phyloP scores from a whole-genome alignment of 225 moss, liverwort and hornwort species.

The Sphagnum contortum region DNA sequence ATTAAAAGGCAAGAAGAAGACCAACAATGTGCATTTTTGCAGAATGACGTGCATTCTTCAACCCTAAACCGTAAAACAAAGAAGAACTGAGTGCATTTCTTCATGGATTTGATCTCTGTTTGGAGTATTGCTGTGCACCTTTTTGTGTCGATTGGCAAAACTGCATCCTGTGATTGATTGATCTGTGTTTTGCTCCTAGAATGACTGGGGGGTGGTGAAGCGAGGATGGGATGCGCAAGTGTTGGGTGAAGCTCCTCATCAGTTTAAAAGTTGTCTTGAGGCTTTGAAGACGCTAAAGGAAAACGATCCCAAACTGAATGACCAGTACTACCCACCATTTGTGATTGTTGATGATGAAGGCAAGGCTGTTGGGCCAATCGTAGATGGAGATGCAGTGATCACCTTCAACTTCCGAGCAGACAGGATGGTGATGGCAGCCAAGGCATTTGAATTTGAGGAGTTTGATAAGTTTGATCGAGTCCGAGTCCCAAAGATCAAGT shows the following conservation, averaged over 20 bases:
- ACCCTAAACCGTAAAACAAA: no score
- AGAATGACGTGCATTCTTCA: no score
- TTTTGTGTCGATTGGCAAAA: no score
- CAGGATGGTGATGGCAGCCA: conserved; percentile 78
- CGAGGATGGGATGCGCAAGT: conserved; percentile 99
- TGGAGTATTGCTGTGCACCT: no score
- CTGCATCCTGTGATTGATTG: no score
- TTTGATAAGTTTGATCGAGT: conserved; percentile 80
- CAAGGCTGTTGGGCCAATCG: conserved; percentile 43
- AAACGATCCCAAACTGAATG: conserved; percentile 40
- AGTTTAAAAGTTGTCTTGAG: conserved; percentile 39
- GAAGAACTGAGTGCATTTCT: no score
- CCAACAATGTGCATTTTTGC: no score
- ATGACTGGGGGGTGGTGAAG: conserved; percentile 96
- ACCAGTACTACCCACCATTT: conserved; percentile 60
- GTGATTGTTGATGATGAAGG: conserved; percentile 43
- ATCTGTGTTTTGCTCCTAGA: conserved; percentile 30
- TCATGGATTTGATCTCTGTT: no score
- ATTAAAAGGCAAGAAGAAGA: no score
- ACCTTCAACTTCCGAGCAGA: conserved; percentile 64
- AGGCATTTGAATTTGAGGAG: conserved; percentile 67
- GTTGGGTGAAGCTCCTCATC: conserved; percentile 67
- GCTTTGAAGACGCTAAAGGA: conserved; percentile 53
- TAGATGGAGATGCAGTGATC: conserved; percentile 56
- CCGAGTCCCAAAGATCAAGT: conserved; percentile 66